A percentile compares a stretch with the other conserved stretches of the same genome.
phyloP scores from a whole-genome alignment of 108 stramenopile genomes.

The Skeletonema menzelii region DNA sequence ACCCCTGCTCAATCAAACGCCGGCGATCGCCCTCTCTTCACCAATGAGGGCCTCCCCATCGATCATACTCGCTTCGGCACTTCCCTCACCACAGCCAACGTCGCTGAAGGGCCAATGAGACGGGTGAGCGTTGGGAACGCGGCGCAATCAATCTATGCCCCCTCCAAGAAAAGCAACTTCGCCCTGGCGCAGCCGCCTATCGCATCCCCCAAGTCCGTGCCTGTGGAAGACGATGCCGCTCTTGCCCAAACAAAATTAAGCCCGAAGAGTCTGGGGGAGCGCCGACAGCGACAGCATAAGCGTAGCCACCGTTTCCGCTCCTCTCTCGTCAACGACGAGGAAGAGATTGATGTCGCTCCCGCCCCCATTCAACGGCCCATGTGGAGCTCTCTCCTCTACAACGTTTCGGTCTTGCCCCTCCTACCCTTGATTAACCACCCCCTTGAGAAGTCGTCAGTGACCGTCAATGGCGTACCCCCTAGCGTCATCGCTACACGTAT shows the following conservation, averaged over 20 bases:
- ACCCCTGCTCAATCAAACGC: background rate
- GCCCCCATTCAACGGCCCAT: background rate
- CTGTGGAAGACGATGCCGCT: background rate
- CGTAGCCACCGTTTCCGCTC: background rate
- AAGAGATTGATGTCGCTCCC: background rate
- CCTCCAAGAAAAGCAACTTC: background rate
- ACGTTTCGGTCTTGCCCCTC: slow-evolving; percentile 24
- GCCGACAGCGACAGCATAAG: background rate
- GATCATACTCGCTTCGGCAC: background rate
- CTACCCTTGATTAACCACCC: slow-evolving; percentile 59
- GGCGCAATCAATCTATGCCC: background rate
- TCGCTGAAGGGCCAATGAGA: slow-evolving; percentile 3
- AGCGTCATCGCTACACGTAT: slow-evolving; percentile 50
- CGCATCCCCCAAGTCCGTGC: background rate
- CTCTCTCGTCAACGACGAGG: background rate
- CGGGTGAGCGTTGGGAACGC: background rate
- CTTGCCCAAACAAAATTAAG: background rate
- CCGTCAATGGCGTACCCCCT: slow-evolving; percentile 43
- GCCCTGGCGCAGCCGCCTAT: background rate
- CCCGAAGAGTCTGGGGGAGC: background rate
- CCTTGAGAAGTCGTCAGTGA: slow-evolving; percentile 61
- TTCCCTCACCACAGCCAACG: background rate
- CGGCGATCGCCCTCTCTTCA: background rate
- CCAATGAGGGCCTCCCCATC: slow-evolving; percentile 5
- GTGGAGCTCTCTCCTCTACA: background rate